Conservation (phyloP, 441 rosid species). For the Rhodomyrtus psidioides region DNA sequence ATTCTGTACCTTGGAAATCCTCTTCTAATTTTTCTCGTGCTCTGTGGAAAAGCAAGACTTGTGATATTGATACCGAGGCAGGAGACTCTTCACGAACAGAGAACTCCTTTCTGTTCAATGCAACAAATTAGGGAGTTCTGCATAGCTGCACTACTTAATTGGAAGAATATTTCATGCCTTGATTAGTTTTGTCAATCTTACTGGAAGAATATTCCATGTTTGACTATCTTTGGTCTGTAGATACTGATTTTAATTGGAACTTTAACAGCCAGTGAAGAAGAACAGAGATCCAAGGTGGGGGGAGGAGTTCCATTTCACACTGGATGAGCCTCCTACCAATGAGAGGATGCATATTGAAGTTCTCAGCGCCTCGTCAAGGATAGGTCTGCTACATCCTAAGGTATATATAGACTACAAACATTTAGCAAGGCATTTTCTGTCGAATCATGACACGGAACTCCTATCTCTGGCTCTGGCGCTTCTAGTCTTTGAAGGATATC, state of each 20-base stretch:
- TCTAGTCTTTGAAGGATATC: background rate
- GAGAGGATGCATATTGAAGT: slow-evolving; percentile 86
- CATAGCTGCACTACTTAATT: background rate
- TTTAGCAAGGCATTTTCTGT: background rate
- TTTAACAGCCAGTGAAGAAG: slow-evolving; percentile 64
- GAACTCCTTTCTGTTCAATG: background rate
- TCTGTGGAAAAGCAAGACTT: background rate
- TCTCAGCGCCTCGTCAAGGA: slow-evolving; percentile 67
- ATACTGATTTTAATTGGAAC: background rate
- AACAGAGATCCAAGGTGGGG: slow-evolving; percentile 96
- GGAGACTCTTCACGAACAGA: background rate
- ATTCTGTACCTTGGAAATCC: background rate
- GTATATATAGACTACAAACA: slow-evolving; percentile 18
- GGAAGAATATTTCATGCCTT: background rate
- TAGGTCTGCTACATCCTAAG: slow-evolving; percentile 86
- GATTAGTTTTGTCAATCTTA: background rate
- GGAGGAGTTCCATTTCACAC: slow-evolving; percentile 65
- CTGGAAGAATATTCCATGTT: background rate
- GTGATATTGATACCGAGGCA: background rate
- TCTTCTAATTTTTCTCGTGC: background rate
- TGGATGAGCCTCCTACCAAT: slow-evolving; percentile 72
- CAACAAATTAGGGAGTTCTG: background rate
- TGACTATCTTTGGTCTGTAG: background rate
- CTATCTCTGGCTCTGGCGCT: background rate
- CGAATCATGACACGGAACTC: background rate